A percentile compares a stretch with the other conserved stretches of the same genome.
phyloP scores from a whole-genome alignment of 345 rosid genomes.

The Eucalyptus dawsonii region DNA sequence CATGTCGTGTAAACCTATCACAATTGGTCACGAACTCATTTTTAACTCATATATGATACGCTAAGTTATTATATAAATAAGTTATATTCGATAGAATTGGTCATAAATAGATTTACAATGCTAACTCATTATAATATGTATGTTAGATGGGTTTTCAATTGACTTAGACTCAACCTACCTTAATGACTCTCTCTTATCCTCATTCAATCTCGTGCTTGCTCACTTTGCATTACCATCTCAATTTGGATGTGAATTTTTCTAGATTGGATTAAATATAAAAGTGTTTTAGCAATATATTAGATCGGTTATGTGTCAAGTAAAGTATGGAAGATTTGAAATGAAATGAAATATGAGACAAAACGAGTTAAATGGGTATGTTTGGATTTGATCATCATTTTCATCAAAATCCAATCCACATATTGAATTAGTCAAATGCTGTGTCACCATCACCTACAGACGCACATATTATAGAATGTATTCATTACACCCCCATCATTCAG shows the following conservation, averaged over 20 bases:
- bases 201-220: background rate
- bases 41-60: too few species aligned
- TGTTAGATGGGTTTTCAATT: too few species aligned
- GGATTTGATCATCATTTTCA: background rate
- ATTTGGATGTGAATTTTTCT: fast-evolving
- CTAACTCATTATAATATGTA: background rate
- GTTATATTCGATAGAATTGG: too few species aligned
- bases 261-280: fast-evolving
- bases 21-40: too few species aligned
- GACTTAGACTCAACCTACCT: background rate
- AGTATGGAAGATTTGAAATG: background rate
- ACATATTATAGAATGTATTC: background rate
- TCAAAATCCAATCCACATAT: fast-evolving
- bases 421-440: background rate
- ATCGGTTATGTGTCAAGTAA: fast-evolving
- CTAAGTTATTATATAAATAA: too few species aligned
- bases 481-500: background rate
- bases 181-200: too few species aligned
- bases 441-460: fast-evolving
- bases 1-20: too few species aligned
- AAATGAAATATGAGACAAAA: fast-evolving
- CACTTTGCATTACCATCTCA: fast-evolving
- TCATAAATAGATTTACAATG: too few species aligned
- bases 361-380: fast-evolving
- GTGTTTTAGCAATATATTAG: fast-evolving